Evolutionary conservation across 345 rosid genomes (phyloP).

Genomic region (Eutrema heterophyllum): DNA sequence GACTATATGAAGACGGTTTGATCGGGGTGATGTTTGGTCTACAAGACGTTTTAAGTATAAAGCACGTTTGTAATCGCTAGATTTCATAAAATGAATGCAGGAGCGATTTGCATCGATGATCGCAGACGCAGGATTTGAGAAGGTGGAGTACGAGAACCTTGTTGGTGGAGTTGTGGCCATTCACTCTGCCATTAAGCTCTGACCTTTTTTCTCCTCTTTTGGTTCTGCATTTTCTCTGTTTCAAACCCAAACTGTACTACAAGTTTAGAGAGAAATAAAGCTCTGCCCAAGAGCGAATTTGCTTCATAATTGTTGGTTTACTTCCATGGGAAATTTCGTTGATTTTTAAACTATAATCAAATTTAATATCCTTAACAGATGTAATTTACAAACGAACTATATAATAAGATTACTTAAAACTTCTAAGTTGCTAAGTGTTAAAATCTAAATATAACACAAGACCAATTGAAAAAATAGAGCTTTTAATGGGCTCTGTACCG

Average conservation of each 20-base stretch:
- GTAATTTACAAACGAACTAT: not conserved
- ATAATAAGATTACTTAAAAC: not conserved
- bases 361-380: not conserved
- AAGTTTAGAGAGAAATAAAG: not conserved
- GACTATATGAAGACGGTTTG: not conserved
- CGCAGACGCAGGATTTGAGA: constrained; percentile 86
- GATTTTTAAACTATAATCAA: not conserved
- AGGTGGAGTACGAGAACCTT: constrained; percentile 92
- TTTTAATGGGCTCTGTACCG: not conserved
- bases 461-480: not conserved
- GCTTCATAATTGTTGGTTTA: not conserved
- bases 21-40: not conserved
- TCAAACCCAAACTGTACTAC: not conserved
- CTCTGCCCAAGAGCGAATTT: not conserved
- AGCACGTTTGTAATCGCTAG: not conserved
- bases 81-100: constrained; percentile 31
- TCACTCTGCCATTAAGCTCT: constrained; percentile 79
- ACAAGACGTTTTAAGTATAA: not conserved
- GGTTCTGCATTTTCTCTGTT: not conserved
- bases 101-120: constrained; percentile 87
- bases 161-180: constrained; percentile 93
- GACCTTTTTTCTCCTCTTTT: not conserved
- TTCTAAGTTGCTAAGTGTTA: not conserved
- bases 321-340: not conserved
- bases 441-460: not conserved